phyloP scores from a whole-genome alignment of 345 rosid genomes.

The Excoecaria agallocha region DNA sequence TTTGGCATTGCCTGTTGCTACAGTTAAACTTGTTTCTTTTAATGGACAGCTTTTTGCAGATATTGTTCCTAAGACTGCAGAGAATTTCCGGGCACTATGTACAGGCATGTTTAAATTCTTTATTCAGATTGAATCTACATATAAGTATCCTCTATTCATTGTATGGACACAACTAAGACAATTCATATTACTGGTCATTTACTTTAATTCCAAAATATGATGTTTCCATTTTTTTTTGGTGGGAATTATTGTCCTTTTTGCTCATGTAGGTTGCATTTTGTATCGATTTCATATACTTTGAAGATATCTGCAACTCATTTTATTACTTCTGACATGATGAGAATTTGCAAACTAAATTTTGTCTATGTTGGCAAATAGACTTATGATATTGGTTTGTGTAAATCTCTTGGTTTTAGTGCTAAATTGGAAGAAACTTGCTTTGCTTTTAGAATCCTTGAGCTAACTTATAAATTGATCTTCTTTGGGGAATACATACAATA shows the following conservation, averaged over 20 bases:
- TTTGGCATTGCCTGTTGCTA: not conserved
- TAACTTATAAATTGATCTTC: not conserved
- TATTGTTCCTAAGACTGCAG: conserved; percentile 89
- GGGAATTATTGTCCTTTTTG: not conserved
- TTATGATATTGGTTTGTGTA: not conserved
- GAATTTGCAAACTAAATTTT: not conserved
- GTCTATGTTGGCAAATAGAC: not conserved
- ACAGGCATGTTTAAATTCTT: conserved; percentile 51
- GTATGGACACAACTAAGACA: not conserved
- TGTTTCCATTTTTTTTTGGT: not conserved
- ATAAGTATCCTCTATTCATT: too few relatives aligned
- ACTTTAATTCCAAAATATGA: not conserved
- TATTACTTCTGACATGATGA: not conserved
- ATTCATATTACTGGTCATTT: not conserved
- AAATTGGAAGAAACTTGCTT: not conserved
- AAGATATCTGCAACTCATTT: not conserved
- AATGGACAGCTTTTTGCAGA: conserved; percentile 74
- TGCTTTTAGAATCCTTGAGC: not conserved
- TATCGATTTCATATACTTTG: not conserved
- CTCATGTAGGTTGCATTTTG: not conserved
- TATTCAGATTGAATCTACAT: not conserved
- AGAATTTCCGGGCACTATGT: conserved; percentile 92
- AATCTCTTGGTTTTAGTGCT: not conserved
- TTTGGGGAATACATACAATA: not conserved
- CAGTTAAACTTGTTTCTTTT: conserved; percentile 2